A percentile compares a stretch with the other conserved stretches of the same genome.
These are phyloP conservation scores for Ogataea glucozyma DNA, from an alignment of 805 yeast genomes.

Conservation along the genomic window DNA sequence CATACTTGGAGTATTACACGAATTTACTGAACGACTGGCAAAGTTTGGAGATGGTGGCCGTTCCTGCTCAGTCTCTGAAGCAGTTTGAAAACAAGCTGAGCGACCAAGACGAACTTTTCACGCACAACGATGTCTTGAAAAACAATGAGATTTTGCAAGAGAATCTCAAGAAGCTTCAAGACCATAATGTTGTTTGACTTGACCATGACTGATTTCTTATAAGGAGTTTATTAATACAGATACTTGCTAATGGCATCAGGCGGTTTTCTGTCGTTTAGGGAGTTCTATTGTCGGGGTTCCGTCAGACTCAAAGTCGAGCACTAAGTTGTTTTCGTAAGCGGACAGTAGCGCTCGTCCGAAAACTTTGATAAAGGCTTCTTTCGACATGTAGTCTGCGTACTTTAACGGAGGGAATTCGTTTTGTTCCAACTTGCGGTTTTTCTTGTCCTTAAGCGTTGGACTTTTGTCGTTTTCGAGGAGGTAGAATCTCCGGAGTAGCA, in stretches of 20 bases:
- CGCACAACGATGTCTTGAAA: conserved; percentile 29
- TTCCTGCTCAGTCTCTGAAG: conserved; percentile 1
- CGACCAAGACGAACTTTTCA: conserved; percentile 28
- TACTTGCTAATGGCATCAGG: too few species aligned
- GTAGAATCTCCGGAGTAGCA: conserved; percentile 79
- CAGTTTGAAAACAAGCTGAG: conserved; percentile 23
- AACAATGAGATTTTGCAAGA: conserved; percentile 29
- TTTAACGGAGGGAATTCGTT: conserved; percentile 61
- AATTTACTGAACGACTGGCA: conserved; percentile 72
- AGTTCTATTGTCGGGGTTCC: conserved; percentile 16
- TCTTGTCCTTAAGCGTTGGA: conserved; percentile 76
- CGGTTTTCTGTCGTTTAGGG: conserved; percentile 8
- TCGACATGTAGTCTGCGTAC: conserved; percentile 53
- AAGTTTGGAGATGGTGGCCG: conserved; percentile 28
- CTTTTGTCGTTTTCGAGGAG: conserved; percentile 83
- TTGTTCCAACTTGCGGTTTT: conserved; percentile 58
- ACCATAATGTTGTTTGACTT: conserved; percentile 8
- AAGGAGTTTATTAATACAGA: background rate
- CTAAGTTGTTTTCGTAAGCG: conserved; percentile 27
- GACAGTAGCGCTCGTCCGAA: conserved; percentile 46
- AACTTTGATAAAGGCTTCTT: conserved; percentile 48
- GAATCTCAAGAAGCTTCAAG: conserved; percentile 22
- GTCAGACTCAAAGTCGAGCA: conserved; percentile 27
- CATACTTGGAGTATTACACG: conserved; percentile 71
- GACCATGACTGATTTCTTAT: background rate